A percentile compares a stretch with the other conserved stretches of the same genome.
Evolutionary conservation across 2,329 filamentous ascomycete genomes (phyloP).

Genomic region (Elsinoe arachidis): DNA sequence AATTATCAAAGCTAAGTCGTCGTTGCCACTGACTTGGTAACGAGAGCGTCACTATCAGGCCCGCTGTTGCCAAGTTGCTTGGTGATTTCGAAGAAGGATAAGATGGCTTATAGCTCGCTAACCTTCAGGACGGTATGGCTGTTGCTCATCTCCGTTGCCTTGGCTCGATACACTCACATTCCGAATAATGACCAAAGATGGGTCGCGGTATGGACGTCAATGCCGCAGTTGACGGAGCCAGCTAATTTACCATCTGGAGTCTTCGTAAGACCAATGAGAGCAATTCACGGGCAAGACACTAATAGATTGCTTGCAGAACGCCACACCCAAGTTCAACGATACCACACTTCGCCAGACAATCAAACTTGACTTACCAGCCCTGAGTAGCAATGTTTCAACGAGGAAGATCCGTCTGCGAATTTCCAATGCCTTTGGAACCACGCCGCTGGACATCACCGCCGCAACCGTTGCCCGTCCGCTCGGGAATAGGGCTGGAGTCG

Average conservation of each 20-base stretch:
- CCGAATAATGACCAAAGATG: constrained; percentile 33
- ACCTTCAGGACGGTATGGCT: background rate
- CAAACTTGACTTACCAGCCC: constrained; percentile 48
- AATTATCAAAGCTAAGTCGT: background rate
- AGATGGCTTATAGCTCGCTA: background rate
- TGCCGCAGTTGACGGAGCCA: constrained; percentile 57
- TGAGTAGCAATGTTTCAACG: constrained; percentile 17
- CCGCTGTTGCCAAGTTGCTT: background rate
- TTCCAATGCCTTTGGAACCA: constrained; percentile 57
- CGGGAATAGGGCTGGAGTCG: constrained; percentile 46
- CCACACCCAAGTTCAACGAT: constrained; percentile 48
- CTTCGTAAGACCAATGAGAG: constrained; percentile 38
- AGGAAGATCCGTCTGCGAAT: constrained; percentile 51
- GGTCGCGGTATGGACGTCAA: constrained; percentile 56
- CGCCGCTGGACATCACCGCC: constrained; percentile 51
- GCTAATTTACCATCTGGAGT: constrained; percentile 52
- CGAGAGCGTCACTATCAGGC: background rate
- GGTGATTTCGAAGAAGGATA: background rate
- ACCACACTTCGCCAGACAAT: constrained; percentile 59
- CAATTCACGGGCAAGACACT: background rate
- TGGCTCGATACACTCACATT: background rate
- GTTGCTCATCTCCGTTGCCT: background rate
- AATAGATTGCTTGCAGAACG: constrained; percentile 36
- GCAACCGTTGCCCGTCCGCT: constrained; percentile 50
- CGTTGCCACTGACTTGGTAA: background rate